Base-by-base conservation (phyloP, 768 basidiomycete species). In the Leccinum arenicola region DNA sequence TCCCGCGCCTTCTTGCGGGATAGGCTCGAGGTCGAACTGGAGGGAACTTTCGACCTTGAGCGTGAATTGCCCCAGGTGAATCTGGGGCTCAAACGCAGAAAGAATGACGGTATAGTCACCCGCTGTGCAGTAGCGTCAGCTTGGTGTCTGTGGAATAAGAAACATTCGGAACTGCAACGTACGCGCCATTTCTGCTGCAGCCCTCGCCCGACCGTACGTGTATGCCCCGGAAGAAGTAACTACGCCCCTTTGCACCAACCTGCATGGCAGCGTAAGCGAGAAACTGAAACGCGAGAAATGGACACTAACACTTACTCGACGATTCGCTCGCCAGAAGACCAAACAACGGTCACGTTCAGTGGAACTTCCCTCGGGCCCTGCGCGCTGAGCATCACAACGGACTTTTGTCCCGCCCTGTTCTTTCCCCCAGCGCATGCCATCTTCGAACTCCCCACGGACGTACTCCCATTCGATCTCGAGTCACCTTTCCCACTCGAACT, bases 1-100 rank as follows among this genome's bases (percentile, higher is more conserved):
- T 0, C 95, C 95, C 0, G 94, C 92, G 0, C 93, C 95, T 75
- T 98, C 96, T 58, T 87, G 84, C 0, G 87, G 84, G 23, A 97
- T 88, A 0, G 83, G 64, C 52, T 75, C 76, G 23, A 97, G 61
- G 17, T 86, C 83, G 54, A 95, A 80, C 1, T 82, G 79, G 58
- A 71, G 69, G 1, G 85, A 82, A 57, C 88, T 83, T 52, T 89
- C 84, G 3, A 93, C 73, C 23, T 78, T 78, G 25, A 97, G 71
- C 1, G 77, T 79, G 73, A 86, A 96, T 9, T 80, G 62, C 3
- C 91, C 92, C 4, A 79, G 77, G 57, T 89, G 83, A 12, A 74
- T 76, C 50, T 68, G 70, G 1, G 93, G 87, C 60, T 91, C 87
- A 68, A 95, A 97, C 0, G 91, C 80, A 1, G 96, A 98, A 8